Evolutionary conservation across 1,284 basidiomycete genomes (phyloP), one percentile per base, ranked within the genome.

Genomic region (Sanghuangporus weigelae): DNA sequence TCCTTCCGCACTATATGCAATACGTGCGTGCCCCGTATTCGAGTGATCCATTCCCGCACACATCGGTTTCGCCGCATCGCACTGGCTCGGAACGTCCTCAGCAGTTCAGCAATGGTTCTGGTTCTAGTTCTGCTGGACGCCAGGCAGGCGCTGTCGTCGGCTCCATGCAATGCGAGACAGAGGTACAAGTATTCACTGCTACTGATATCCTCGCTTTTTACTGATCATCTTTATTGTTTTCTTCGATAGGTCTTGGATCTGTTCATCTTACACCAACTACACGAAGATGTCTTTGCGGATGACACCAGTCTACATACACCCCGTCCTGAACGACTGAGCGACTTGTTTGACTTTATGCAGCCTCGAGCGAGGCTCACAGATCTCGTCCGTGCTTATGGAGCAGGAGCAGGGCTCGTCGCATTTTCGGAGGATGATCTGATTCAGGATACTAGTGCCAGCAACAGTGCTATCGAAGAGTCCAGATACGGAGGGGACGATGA

Each of bases 11-110:
- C 38, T 73, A 73, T 63, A 61, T 63, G 23, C 62, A 63, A 7
- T 64, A 66, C 48, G 66, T 73, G 39, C 68, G 66, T 57, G 50
- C 60, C 10, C 72, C 71, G n/a, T 73, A 72, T 64, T 67, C 71
- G 10, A 69, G 69, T 16, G 72, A 73, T 55, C 72, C 72, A 0
- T 73, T 71, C 66, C 72, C 64, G 23, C 60, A 57, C 21, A 57
- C 63, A 16, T 65, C 71, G 6, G 49, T 67, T 7, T 62, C 64
- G 44, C 63, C 14, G 48, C 60, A 16, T 23, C 49, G 19, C 26
- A 26, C 36, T 53, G 19, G 42, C 38, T n/a, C 44, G 16, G 7
- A 23, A 26, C n/a, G 21, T 10, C 21, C 49, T 51, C 19, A 35
- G 7, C 8, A 21, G 12, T 26, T 36, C 55, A 19, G 21, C 26